Evolutionary conservation across 176 grass and related monocot species (phyloP).

Genomic region (Juncus inflexus): DNA sequence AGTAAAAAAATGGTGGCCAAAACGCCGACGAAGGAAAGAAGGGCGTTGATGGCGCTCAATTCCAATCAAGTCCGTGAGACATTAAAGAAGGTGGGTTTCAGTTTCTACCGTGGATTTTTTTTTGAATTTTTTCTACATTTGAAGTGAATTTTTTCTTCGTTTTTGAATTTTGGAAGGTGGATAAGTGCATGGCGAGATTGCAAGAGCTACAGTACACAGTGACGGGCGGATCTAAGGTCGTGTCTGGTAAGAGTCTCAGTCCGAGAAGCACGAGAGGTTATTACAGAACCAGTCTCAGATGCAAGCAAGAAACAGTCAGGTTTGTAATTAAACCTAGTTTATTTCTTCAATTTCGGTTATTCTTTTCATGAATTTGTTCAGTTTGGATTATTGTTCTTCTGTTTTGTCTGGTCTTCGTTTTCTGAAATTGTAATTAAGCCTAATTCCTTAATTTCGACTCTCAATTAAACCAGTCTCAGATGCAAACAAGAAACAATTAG

Average conservation of each 20-base stretch:
- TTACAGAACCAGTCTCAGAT: conserved; percentile 78
- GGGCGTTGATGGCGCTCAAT: conserved; percentile 48
- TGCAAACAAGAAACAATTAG: conserved; percentile 93
- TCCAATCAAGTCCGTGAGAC: conserved; percentile 67
- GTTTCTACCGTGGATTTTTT: neutral
- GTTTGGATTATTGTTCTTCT: neutral
- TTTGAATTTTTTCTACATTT: neutral
- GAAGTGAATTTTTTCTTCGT: neutral
- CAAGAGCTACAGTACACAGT: conserved; percentile 98
- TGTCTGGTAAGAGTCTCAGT: conserved; percentile 81
- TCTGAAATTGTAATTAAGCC: no score
- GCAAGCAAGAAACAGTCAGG: conserved; percentile 91
- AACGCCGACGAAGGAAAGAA: conserved; percentile 57
- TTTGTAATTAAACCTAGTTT: conserved; percentile 5
- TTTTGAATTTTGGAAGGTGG: conserved; percentile 41
- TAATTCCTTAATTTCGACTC: no score
- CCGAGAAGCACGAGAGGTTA: conserved; percentile 89
- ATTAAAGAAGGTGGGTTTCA: conserved; percentile 56
- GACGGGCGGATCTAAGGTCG: conserved; percentile 70
- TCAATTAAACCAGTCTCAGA: conserved; percentile 55
- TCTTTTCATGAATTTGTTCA: conserved; percentile 1
- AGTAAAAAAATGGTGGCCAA: conserved; percentile 91
- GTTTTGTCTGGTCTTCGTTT: no score
- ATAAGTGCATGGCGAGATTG: conserved; percentile 80
- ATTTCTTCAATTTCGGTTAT: neutral